Evolutionary conservation across 441 rosid genomes (phyloP), one percentile per base, ranked within the genome.

Genomic region (Brassica hybrid): DNA sequence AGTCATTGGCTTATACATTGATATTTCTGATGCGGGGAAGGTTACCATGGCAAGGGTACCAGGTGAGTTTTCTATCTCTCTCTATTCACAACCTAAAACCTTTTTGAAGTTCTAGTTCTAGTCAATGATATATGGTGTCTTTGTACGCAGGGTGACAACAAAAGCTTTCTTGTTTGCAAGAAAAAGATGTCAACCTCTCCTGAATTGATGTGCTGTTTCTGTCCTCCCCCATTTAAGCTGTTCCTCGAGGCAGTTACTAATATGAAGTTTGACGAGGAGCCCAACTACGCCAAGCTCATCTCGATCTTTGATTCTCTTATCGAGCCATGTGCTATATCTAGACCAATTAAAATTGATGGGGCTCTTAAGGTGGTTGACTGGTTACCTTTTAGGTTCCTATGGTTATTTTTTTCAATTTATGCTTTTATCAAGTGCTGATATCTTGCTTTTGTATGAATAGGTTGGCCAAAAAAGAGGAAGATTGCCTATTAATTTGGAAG

Each of bases 21-120:
- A 88, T 93, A 78, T 93, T 93, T 85, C 91, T 93, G 41, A 80
- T 93, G 67, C 88, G 80, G 74, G 94, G 98, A 80, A 85, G 94
- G 76, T 81, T 93, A 65, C 98, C 98, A 6, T 93, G 96, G 96
- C 98, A 93, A 83, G 98, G 96, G n/a, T 93, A 87, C 78, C 94
- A 93, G 87, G 98, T 88, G 27, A 71, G 68, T 64, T 78, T 45
- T 67, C 4, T 54, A 52, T 65, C 78, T 8, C 25, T 8, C 25
- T 38, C 32, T 69, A 4, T 48, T 38, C 59, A 78, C n/a, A 32
- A 45, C 16, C 71, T 41, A 67, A 10, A 21, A 23, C 38, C 30
- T 27, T 27, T 27, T 27, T 27, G 50, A 27, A 71, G 36, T 75
- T n/a, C 23, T 54, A 48, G 72, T 65, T 65, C 12, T 76, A 34